Evolutionary conservation across 225 moss, liverwort and hornwort species (phyloP).

Genomic region (Rhytidiadelphus loreus): DNA sequence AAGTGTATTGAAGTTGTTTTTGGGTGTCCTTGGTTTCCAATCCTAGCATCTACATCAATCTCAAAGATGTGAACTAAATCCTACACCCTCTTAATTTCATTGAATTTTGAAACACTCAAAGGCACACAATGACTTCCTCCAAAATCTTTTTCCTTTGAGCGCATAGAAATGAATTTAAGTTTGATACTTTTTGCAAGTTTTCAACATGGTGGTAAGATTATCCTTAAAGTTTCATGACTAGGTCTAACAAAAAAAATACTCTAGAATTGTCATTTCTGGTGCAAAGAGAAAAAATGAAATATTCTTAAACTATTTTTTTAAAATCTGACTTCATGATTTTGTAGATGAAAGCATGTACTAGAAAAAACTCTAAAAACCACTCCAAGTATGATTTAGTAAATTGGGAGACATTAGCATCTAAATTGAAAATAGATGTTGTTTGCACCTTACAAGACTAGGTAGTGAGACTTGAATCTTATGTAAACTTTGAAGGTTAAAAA

Average conservation of each 20-base stretch:
- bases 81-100: too few relatives aligned
- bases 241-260: too few relatives aligned
- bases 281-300: background rate
- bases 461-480: background rate
- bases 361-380: background rate
- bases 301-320: too few relatives aligned
- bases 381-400: background rate
- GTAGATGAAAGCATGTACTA: background rate
- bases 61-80: too few relatives aligned
- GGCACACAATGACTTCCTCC: rapidly evolving
- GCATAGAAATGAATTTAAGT: background rate
- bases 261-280: background rate
- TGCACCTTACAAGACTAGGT: too few relatives aligned
- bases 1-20: background rate
- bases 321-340: background rate
- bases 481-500: background rate
- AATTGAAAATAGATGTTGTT: background rate
- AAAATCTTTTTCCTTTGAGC: background rate
- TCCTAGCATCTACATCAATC: background rate
- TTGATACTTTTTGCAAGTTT: background rate
- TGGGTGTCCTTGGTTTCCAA: background rate
- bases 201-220: background rate
- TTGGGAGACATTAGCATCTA: background rate
- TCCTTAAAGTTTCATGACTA: background rate
- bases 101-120: background rate